Conservation (phyloP, 768 basidiomycete genomes). For the Pluteus cervinus region DNA sequence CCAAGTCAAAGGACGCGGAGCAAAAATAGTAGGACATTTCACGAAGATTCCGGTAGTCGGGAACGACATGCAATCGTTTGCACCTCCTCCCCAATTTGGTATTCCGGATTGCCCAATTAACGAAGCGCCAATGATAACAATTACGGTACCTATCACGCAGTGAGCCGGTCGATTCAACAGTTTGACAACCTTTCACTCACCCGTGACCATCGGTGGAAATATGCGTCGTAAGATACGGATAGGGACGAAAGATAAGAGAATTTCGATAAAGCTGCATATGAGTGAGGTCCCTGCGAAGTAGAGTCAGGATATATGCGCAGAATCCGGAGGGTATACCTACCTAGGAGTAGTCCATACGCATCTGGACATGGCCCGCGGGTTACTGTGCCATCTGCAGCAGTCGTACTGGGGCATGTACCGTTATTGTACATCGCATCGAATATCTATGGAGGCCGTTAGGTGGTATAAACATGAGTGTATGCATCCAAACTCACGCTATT, state of each 20-base stretch:
- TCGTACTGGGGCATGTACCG: constrained; percentile 66
- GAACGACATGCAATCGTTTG: constrained; percentile 59
- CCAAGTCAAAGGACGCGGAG: constrained; percentile 66
- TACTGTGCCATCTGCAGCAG: constrained; percentile 50
- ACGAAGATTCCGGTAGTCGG: constrained; percentile 62
- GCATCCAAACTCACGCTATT: constrained; percentile 42
- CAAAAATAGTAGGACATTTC: constrained; percentile 66
- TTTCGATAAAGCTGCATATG: constrained; percentile 75
- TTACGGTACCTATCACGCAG: constrained; percentile 54
- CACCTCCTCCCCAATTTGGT: constrained; percentile 81
- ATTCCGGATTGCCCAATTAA: constrained; percentile 72
- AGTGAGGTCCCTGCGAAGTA: constrained; percentile 55
- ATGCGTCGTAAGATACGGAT: constrained; percentile 53
- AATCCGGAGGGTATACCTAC: constrained; percentile 24
- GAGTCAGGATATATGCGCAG: neutral
- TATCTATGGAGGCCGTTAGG: constrained; percentile 34
- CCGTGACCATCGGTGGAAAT: constrained; percentile 80
- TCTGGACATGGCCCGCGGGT: constrained; percentile 65
- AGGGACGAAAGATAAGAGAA: constrained; percentile 72
- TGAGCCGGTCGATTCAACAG: neutral
- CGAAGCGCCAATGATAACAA: constrained; percentile 75
- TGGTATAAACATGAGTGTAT: neutral
- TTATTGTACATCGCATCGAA: constrained; percentile 74
- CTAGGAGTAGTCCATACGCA: constrained; percentile 74
- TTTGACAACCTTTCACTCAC: constrained; percentile 18